A percentile compares a stretch with the other conserved stretches of the same genome.
phyloP scores from a whole-genome alignment of 495 filamentous ascomycete species.

The Penicillium flavigenum region DNA sequence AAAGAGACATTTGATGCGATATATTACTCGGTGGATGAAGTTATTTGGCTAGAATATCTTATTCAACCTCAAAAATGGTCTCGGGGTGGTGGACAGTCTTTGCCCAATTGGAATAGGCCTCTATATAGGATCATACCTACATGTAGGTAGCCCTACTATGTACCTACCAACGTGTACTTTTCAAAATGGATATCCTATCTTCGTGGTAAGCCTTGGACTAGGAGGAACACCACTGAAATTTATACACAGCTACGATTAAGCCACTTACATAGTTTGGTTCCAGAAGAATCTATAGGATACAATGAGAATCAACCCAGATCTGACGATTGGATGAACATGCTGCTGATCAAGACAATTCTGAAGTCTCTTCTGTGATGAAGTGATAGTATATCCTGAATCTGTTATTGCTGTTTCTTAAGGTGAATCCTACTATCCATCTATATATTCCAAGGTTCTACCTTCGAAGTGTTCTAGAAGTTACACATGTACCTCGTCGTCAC shows the following conservation, averaged over 20 bases:
- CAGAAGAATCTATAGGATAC: neutral
- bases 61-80: neutral
- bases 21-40: neutral
- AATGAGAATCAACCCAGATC: neutral
- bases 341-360: neutral
- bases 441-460: neutral
- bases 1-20: neutral
- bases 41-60: neutral
- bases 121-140: neutral
- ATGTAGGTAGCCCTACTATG: neutral
- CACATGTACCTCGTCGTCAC: no score
- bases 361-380: neutral
- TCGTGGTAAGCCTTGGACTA: neutral
- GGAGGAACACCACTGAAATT: no score
- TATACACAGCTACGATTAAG: no score
- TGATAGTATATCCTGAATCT: neutral
- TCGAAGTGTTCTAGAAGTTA: neutral
- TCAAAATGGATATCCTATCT: neutral
- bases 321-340: neutral
- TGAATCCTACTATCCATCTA: neutral
- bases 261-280: neutral
- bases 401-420: neutral
- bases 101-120: neutral
- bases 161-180: neutral
- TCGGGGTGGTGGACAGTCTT: neutral